Evolutionary conservation across 306 rosid species (phyloP), one percentile per base, ranked within the genome.

Genomic region (Cucumis cinereus): DNA sequence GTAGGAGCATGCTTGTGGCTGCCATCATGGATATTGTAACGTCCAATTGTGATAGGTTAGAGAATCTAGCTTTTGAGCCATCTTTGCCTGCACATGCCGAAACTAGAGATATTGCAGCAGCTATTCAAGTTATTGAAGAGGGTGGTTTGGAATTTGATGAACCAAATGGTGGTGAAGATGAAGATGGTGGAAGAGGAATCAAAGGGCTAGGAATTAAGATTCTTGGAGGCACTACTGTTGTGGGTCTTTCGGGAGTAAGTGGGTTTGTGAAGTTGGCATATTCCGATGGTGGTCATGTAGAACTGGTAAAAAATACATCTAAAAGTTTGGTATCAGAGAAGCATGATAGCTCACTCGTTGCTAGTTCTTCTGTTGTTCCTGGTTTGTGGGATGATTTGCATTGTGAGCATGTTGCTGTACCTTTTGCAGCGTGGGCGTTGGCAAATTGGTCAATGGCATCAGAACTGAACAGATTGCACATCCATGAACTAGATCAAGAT

Each of bases 311-410:
- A 79, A 72, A 55, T 13, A 64, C 77, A 68, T 80, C 83, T 38
- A 73, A 79, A 76, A 57, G 79, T 79, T 75, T 59, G 10, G 67
- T 82, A 59, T 78, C 64, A 78, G 84, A 79, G 74, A 89, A 78
- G 85, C 81, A 63, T 67, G 90, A 73, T 56, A 82, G 78, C 79
- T 82, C 74, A 1, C 74, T n/a, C 60, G 75, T 77, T 64, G 75
- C 75, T 15, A 76, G 82, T 73, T 72, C 96, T 81, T 84, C 91
- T 82, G 93, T 91, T 61, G 90, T 88, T 82, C 96, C 98, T 83
- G 98, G 97, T 79, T 91, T 94, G 77, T 94, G 98, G 98, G 97
- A 94, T 86, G 98, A 94, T 90, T 89, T 94, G 85, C 93, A 84
- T 76, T 85, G 87, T 79, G 96, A 91, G 61, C 98, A 94, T 69